These are phyloP conservation scores for Helicocarpus griseus DNA, from an alignment of 2,329 filamentous ascomycete genomes.

Conservation along the genomic window DNA sequence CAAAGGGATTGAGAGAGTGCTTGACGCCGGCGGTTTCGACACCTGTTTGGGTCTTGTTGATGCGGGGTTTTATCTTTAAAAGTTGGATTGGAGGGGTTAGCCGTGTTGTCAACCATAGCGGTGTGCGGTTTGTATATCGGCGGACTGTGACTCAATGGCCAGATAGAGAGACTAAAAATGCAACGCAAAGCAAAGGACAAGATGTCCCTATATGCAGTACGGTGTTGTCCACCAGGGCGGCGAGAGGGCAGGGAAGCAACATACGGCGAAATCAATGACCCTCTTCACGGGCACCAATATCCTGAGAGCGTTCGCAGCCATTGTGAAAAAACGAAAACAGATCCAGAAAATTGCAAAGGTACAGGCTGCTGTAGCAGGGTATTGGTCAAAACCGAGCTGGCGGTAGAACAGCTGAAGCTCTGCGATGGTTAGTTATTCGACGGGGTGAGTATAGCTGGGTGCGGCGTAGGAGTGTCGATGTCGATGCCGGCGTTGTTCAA, in stretches of 20 bases:
- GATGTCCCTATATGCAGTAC: background rate
- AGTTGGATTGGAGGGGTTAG: background rate
- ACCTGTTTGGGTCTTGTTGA: constrained; percentile 66
- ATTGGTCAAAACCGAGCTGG: background rate
- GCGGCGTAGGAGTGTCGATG: background rate
- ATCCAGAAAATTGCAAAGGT: background rate
- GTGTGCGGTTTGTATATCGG: too few species aligned
- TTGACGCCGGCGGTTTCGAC: constrained; percentile 91
- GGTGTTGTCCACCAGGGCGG: background rate
- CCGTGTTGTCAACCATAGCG: background rate
- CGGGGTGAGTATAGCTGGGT: background rate
- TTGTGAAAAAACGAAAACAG: constrained; percentile 17
- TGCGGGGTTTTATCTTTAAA: constrained; percentile 55
- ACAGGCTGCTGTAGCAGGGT: background rate
- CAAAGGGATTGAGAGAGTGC: constrained; percentile 98
- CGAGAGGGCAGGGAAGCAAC: constrained; percentile 20
- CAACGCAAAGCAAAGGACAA: background rate
- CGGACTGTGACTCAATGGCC: background rate
- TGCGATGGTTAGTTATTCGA: background rate
- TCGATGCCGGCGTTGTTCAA: background rate
- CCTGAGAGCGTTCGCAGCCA: constrained; percentile 44
- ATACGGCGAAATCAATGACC: constrained; percentile 78
- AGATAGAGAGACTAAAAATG: background rate
- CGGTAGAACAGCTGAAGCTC: background rate
- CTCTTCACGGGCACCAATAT: constrained; percentile 74